A percentile compares a stretch with the other conserved stretches of the same genome.
These are phyloP conservation scores for Periconia digitata DNA, from an alignment of 2,329 filamentous ascomycete species.

Conservation along the genomic window DNA sequence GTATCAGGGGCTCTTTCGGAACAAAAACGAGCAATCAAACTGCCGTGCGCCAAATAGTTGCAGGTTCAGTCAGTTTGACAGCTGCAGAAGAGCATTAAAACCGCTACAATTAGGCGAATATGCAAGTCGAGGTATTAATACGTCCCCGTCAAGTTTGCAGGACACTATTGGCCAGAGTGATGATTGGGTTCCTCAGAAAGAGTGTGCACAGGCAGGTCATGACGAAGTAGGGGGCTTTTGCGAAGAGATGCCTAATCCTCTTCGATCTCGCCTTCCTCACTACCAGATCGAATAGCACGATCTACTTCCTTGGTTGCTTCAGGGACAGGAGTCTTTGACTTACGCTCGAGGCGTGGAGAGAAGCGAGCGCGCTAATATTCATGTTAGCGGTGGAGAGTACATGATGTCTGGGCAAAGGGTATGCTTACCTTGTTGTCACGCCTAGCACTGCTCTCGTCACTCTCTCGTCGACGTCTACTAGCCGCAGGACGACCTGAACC, in stretches of 20 bases:
- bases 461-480: slow-evolving; percentile 71
- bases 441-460: slow-evolving; percentile 57
- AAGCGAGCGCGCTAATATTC: slow-evolving; percentile 49
- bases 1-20: no score
- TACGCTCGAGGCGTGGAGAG: slow-evolving; percentile 56
- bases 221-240: not conserved
- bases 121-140: no score
- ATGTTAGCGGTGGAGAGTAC: slow-evolving; percentile 7
- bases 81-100: no score
- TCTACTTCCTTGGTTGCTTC: slow-evolving; percentile 58
- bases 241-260: slow-evolving; percentile 55
- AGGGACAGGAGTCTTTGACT: slow-evolving; percentile 57
- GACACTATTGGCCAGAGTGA: no score
- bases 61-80: no score
- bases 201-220: no score
- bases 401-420: not conserved
- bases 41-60: no score
- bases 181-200: no score
- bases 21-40: no score
- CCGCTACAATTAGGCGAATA: no score
- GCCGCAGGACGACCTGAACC: slow-evolving; percentile 53
- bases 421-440: slow-evolving; percentile 47
- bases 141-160: no score
- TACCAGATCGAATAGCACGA: slow-evolving; percentile 74
- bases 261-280: slow-evolving; percentile 97